These are phyloP conservation scores for Dryas integrifolia DNA, from an alignment of 331 rosid species.

Conservation along the genomic window DNA sequence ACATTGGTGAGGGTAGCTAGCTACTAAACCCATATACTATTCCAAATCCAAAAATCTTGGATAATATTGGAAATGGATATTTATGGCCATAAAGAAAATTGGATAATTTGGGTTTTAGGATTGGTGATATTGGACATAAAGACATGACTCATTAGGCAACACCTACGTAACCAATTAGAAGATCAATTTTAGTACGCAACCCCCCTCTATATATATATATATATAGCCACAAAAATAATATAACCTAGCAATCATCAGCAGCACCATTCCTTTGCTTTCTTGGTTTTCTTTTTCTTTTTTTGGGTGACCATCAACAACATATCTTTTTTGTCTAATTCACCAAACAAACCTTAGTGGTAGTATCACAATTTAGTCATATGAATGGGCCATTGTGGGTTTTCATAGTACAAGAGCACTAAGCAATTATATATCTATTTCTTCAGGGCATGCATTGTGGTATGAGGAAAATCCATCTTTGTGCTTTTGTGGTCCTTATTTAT, in stretches of 20 bases:
- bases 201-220: not conserved
- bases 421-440: not conserved
- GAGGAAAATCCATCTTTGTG: no score
- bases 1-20: not conserved
- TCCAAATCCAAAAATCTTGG: no score
- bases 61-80: not conserved
- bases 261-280: not conserved
- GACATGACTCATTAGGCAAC: not conserved
- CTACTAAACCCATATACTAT: not conserved
- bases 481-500: no score
- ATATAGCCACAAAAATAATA: not conserved
- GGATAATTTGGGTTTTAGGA: not conserved
- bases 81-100: not conserved
- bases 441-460: not conserved
- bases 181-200: not conserved
- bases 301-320: not conserved
- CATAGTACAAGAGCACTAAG: not conserved
- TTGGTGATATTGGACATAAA: constrained; percentile 1
- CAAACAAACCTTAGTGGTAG: not conserved
- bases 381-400: no score
- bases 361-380: not conserved
- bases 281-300: not conserved
- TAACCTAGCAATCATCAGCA: not conserved
- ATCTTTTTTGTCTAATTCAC: constrained; percentile 6
- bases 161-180: not conserved